Evolutionary conservation across 192 early-diverging fungal species (phyloP), one percentile per base, ranked within the genome.

Genomic region (Umbelopsis ramanniana): DNA sequence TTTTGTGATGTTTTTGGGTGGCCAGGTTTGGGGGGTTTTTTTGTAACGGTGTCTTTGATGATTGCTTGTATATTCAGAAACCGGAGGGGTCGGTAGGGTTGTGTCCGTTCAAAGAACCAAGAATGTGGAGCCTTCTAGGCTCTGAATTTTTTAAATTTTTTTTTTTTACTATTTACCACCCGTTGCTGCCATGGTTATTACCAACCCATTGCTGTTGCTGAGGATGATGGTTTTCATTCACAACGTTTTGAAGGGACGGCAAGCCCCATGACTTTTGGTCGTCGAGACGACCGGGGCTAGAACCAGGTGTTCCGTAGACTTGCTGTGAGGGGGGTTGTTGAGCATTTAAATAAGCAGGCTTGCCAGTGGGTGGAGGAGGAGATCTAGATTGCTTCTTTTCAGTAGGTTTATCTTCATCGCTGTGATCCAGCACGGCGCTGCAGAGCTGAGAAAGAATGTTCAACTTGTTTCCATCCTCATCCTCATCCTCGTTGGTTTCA

Each of bases 371-470:
- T 63, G 57, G 29, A 37, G 57, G 57, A 63, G 57, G 33, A 63
- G 57, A 63, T 63, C 57, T 63, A 29, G 57, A 63, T 12, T 63
- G 24, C 26, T 63, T 63, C 57, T 63, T 63, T 29, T 63, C 57
- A 17, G 26, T 19, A n/a, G 57, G 57, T 35, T 63, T 63, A 35
- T 63, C 57, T 63, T 63, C 57, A 63, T 73, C 72, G 40, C 46
- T 43, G n/a, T 66, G 60, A 54, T 74, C 66, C 21, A 74, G 50
- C 33, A 68, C 72, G 53, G 43, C 72, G 29, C 66, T 74, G 66
- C 72, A 74, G 50, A 74, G 72, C 33, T 74, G 60, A 45, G 72
- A 74, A 14, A 74, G 60, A 29, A 74, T 68, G 66, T 74, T 74
- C 43, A 74, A 68, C 38, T 74, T 74, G 50, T 45, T 52, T 22